phyloP scores from a whole-genome alignment of 1,139 yeast species.

The Pichia sp. region DNA sequence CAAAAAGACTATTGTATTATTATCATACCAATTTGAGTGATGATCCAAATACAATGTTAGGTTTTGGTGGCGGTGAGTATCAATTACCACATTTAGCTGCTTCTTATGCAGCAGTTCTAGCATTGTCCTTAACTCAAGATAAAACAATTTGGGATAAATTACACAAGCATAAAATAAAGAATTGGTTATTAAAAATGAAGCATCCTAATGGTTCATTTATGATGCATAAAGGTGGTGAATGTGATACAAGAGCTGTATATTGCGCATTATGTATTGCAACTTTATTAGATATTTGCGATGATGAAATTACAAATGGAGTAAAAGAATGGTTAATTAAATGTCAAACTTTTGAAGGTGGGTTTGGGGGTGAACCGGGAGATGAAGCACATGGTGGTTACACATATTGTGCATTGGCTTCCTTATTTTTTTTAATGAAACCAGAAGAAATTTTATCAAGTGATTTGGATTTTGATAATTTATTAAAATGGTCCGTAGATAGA shows the following conservation, averaged over 20 bases:
- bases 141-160: constrained; percentile 38
- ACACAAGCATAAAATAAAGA: constrained; percentile 42
- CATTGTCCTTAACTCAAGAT: constrained; percentile 53
- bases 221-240: constrained; percentile 77
- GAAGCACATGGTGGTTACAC: constrained; percentile 99
- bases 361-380: constrained; percentile 71
- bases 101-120: constrained; percentile 69
- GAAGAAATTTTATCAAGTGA: constrained; percentile 18
- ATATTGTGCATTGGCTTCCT: constrained; percentile 78
- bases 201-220: constrained; percentile 63
- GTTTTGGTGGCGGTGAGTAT: constrained; percentile 78
- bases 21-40: background rate
- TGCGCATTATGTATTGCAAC: constrained; percentile 78
- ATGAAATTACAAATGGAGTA: constrained; percentile 50
- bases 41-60: constrained; percentile 43
- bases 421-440: constrained; percentile 43
- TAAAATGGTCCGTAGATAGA: constrained; percentile 64
- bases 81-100: constrained; percentile 85
- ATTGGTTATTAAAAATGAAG: constrained; percentile 65
- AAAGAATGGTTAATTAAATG: constrained; percentile 61
- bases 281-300: constrained; percentile 56
- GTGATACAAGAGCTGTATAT: constrained; percentile 81
- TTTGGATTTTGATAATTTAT: constrained; percentile 36
- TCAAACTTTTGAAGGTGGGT: constrained; percentile 95
- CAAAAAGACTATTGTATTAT: constrained; percentile 1